Evolutionary conservation across 805 yeast species (phyloP), one percentile per base, ranked within the genome.

Genomic region (Candida hispaniensis): DNA sequence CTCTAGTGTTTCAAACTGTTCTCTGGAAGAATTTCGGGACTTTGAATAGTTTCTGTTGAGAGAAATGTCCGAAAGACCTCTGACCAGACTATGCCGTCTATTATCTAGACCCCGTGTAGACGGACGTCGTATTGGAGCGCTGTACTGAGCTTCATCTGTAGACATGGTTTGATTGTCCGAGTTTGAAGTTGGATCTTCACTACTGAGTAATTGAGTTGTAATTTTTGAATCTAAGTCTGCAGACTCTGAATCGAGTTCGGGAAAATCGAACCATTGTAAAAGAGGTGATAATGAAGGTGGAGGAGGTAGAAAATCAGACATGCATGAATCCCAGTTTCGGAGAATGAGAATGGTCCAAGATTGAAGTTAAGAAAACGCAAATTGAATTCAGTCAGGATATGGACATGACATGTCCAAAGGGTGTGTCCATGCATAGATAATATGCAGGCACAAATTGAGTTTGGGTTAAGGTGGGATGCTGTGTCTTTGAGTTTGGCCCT

Each of bases 261-360:
- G 35, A 22, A 42, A 44, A 8, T 41, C 29, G 33, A 45, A 50
- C 15, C 46, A 39, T 9, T 50, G 42, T 19, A 42, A 36, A 16
- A 50, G 44, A 7, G 54, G 54, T 8, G 51, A 47, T 21, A 48
- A 38, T 4, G 51, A 51, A 14, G 46, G 47, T 8, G 50, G 51
- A 6, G 47, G 47, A 5, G 54, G 54, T 11, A 50, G 46, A 30
- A 44, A 46, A 14, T 32, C 36, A 21, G 36, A 32, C 36, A 32
- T 32, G 36, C 21, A 19, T 19, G 30, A 8, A 10, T 8, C 10
- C 9, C 10, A 10, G 10, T 19, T 8, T 19, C 9, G 21, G 21
- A 8, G 21, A 19, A 8, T 10, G 10, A 19, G 10, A 8, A 8
- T 19, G 10, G 10, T 8, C 8, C 21, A 19, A 19, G 21, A 19